Conservation (phyloP, 305 asterid genomes). For the Fraxinus dipetala region DNA sequence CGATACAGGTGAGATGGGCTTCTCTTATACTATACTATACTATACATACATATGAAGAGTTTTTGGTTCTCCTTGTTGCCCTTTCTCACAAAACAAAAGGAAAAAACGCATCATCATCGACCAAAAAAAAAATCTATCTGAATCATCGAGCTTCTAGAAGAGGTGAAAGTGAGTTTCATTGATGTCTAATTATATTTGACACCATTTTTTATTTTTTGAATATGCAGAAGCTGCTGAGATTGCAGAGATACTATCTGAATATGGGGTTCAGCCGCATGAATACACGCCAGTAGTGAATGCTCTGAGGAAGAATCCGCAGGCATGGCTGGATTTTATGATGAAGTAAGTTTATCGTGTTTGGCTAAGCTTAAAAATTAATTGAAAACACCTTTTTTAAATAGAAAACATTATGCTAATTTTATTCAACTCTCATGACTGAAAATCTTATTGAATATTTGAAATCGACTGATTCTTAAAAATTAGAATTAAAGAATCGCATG, state of each 20-base stretch:
- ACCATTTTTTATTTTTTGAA: not conserved
- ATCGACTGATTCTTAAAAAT: not conserved
- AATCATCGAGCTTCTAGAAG: not conserved
- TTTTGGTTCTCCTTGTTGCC: not conserved
- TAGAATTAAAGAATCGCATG: not conserved
- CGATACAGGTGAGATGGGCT: conserved; percentile 58
- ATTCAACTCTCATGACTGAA: not conserved
- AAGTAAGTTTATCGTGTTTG: conserved; percentile 41
- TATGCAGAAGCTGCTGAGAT: conserved; percentile 94
- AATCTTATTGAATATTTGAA: not conserved
- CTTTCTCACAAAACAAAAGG: not conserved
- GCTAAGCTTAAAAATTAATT: not conserved
- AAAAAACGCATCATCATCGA: not conserved
- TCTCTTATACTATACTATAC: not conserved
- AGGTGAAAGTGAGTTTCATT: not conserved
- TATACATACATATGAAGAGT: not conserved
- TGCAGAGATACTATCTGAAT: conserved; percentile 79
- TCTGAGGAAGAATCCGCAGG: conserved; percentile 81
- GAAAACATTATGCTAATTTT: not conserved
- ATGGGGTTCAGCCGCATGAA: conserved; percentile 72
- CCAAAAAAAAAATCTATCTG: not conserved
- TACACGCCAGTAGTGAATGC: conserved; percentile 79
- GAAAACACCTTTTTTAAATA: not conserved
- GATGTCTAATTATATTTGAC: not conserved
- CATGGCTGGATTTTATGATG: conserved; percentile 99